Percentiles rank a stretch among this genome's conserved stretches.
These are phyloP conservation scores for Rutidosis leptorrhynchoides DNA, from an alignment of 129 eudicot species.

Conservation along the genomic window DNA sequence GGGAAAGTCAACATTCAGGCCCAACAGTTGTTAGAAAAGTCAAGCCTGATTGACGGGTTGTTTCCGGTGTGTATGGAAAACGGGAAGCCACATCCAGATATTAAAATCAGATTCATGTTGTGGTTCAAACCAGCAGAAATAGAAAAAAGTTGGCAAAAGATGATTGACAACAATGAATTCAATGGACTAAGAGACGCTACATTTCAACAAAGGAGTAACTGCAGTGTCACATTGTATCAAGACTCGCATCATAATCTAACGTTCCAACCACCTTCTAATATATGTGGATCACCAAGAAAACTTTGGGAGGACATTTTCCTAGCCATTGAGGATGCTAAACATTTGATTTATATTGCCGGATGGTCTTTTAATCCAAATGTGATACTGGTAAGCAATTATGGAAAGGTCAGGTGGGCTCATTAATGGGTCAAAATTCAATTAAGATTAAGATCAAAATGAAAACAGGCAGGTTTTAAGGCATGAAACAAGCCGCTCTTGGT, in stretches of 20 bases:
- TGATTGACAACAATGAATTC: slow-evolving; percentile 47
- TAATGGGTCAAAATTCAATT: background rate
- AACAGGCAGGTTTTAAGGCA: background rate
- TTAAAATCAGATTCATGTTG: slow-evolving; percentile 54
- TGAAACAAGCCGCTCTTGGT: background rate
- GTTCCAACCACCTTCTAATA: slow-evolving; percentile 57
- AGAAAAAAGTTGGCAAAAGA: slow-evolving; percentile 57
- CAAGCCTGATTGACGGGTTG: slow-evolving; percentile 70
- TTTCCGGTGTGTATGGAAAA: slow-evolving; percentile 60
- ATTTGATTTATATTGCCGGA: slow-evolving; percentile 85
- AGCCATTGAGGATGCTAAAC: slow-evolving; percentile 86
- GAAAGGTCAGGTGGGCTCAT: background rate
- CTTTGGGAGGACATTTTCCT: slow-evolving; percentile 89
- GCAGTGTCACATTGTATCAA: slow-evolving; percentile 65
- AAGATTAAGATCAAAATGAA: background rate
- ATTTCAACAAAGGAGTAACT: slow-evolving; percentile 66
- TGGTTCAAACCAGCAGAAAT: slow-evolving; percentile 84
- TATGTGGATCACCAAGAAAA: slow-evolving; percentile 47
- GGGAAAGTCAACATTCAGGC: slow-evolving; percentile 62
- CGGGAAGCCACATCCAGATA: slow-evolving; percentile 48
- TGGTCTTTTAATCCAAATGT: slow-evolving; percentile 94
- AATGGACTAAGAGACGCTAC: slow-evolving; percentile 62
- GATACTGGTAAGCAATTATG: slow-evolving; percentile 53
- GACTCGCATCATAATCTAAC: slow-evolving; percentile 75
- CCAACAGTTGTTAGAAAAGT: slow-evolving; percentile 40